Conservation (phyloP, 2,329 filamentous ascomycete genomes). For the Alternaria tenuissima region DNA sequence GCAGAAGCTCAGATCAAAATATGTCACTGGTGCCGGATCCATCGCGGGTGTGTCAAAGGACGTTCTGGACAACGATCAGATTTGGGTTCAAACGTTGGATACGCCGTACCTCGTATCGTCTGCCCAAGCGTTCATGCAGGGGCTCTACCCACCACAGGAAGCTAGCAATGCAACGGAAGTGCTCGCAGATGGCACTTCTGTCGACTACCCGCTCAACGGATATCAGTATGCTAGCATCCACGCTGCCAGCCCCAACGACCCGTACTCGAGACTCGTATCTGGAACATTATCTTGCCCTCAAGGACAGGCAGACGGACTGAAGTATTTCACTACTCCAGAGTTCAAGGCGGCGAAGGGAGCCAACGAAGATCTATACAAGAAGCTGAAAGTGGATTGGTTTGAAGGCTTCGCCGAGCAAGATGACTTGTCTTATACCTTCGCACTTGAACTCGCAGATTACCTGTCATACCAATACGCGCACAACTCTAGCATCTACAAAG, state of each 20-base stretch:
- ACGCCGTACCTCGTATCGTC: constrained; percentile 60
- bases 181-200: constrained; percentile 58
- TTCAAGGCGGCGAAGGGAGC: constrained; percentile 52
- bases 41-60: constrained; percentile 55
- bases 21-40: constrained; percentile 52
- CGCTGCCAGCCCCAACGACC: constrained; percentile 55
- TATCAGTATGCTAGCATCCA: constrained; percentile 66
- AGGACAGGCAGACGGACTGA: constrained; percentile 47
- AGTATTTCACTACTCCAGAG: constrained; percentile 54
- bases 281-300: constrained; percentile 58
- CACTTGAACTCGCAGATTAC: constrained; percentile 64
- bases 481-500: constrained; percentile 54
- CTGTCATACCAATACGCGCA: constrained; percentile 63
- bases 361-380: constrained; percentile 55
- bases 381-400: constrained; percentile 56
- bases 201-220: constrained; percentile 61
- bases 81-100: constrained; percentile 59
- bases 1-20: constrained; percentile 61
- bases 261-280: constrained; percentile 59
- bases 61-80: constrained; percentile 55
- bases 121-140: constrained; percentile 69
- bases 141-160: constrained; percentile 63
- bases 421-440: constrained; percentile 58
- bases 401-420: constrained; percentile 50
- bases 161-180: constrained; percentile 40